A percentile compares a stretch with the other conserved stretches of the same genome.
phyloP scores from a whole-genome alignment of 768 basidiomycete species.

The Paxillus rubicundulus region DNA sequence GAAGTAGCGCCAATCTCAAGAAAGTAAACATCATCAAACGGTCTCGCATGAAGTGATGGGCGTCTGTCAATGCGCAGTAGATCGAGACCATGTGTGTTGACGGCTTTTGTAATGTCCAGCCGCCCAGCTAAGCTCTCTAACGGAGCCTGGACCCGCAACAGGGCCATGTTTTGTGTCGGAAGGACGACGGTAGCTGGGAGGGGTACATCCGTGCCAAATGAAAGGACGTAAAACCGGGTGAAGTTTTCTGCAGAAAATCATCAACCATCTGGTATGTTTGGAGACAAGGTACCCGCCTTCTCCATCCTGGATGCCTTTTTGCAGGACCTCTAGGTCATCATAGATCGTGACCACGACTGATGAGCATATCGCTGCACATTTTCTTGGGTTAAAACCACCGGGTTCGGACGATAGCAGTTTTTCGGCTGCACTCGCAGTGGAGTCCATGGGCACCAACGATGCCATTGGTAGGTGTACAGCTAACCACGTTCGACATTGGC shows the following conservation, averaged over 20 bases:
- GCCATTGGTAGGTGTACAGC: constrained; percentile 50
- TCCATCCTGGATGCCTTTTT: constrained; percentile 62
- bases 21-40: constrained; percentile 64
- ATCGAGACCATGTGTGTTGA: constrained; percentile 41
- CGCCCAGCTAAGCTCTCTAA: background rate
- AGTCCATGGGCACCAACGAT: constrained; percentile 53
- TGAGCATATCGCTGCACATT: constrained; percentile 75
- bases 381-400: constrained; percentile 39
- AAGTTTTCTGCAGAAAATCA: constrained; percentile 48
- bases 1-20: constrained; percentile 44
- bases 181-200: constrained; percentile 27
- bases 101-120: constrained; percentile 18
- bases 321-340: constrained; percentile 58
- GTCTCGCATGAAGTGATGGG: constrained; percentile 44
- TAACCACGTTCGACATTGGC: constrained; percentile 72
- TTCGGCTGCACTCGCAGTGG: constrained; percentile 72
- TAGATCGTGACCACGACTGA: constrained; percentile 59
- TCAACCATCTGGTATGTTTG: background rate
- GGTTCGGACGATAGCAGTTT: constrained; percentile 28
- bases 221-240: constrained; percentile 67
- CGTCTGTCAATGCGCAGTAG: constrained; percentile 62
- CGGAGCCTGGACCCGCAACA: constrained; percentile 36
- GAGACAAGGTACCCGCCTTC: constrained; percentile 12
- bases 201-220: constrained; percentile 32
- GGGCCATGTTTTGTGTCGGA: constrained; percentile 28